phyloP scores from a whole-genome alignment of 177 flowering plant species.

The Telopea speciosissima region DNA sequence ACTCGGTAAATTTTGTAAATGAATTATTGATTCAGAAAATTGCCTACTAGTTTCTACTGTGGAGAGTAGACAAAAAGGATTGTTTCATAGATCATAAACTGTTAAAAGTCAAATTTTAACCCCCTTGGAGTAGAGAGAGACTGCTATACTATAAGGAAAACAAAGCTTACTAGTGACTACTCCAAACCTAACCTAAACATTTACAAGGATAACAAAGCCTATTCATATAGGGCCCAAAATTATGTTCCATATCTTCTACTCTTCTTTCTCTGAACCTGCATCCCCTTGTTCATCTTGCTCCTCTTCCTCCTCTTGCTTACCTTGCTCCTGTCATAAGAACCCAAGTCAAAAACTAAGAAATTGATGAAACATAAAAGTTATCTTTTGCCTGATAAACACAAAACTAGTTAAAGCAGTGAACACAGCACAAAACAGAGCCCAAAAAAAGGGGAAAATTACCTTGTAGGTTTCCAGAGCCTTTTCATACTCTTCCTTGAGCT shows the following conservation, averaged over 20 bases:
- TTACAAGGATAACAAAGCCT: background rate
- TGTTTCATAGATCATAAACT: background rate
- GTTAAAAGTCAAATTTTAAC: background rate
- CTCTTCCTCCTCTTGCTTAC: too few species aligned
- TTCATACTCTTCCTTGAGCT: conserved; percentile 67
- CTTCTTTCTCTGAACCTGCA: conserved; percentile 10
- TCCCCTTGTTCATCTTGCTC: too few species aligned
- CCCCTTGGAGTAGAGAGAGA: too few species aligned
- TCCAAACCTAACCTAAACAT: background rate
- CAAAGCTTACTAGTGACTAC: background rate
- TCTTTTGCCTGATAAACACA: too few species aligned
- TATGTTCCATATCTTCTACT: background rate
- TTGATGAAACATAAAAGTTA: too few species aligned
- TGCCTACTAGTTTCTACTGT: background rate
- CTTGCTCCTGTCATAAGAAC: conserved; percentile 1
- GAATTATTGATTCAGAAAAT: background rate
- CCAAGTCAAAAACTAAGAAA: background rate
- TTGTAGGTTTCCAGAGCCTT: conserved; percentile 43
- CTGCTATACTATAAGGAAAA: background rate
- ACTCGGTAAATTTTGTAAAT: too few species aligned
- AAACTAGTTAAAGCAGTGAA: background rate
- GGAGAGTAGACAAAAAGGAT: background rate
- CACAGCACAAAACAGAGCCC: background rate
- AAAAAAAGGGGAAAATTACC: conserved; percentile 11
- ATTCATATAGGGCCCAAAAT: background rate